A percentile compares a stretch with the other conserved stretches of the same genome.
phyloP scores from a whole-genome alignment of 768 basidiomycete genomes.

The Agaricus sinodeliciosus region DNA sequence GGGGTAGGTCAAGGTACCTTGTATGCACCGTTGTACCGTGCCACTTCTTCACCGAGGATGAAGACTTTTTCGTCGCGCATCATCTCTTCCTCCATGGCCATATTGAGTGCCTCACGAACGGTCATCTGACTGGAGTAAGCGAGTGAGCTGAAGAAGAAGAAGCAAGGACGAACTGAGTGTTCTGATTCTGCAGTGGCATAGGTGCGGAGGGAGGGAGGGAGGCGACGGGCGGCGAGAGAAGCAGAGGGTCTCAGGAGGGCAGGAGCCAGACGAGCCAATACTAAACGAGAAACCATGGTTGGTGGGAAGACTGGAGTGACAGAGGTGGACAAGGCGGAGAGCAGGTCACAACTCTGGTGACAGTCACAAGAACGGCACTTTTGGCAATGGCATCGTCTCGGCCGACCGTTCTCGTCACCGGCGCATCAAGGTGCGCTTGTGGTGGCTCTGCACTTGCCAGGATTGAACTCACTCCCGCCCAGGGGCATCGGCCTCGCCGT shows the following conservation, averaged over 20 bases:
- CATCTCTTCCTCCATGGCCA: conserved; percentile 99
- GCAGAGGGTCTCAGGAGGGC: conserved; percentile 42
- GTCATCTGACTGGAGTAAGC: conserved; percentile 63
- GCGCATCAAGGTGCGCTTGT: conserved; percentile 64
- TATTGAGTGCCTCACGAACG: conserved; percentile 94
- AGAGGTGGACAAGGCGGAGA: conserved; percentile 10
- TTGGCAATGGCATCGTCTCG: conserved; percentile 18
- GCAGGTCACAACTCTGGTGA: too few relatives aligned
- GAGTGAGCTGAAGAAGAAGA: conserved; percentile 12
- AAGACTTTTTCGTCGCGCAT: conserved; percentile 91
- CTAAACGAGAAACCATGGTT: conserved; percentile 56
- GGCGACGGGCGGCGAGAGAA: conserved; percentile 34
- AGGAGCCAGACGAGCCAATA: conserved; percentile 60
- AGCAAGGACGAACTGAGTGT: conserved; percentile 29
- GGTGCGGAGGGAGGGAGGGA: conserved; percentile 38
- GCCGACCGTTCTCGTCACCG: conserved; percentile 74
- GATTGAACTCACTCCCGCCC: conserved; percentile 6
- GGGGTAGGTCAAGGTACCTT: conserved; percentile 47
- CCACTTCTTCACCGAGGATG: conserved; percentile 95
- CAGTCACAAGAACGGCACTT: too few relatives aligned
- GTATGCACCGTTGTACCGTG: conserved; percentile 96
- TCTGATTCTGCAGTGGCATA: conserved; percentile 58
- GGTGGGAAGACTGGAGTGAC: conserved; percentile 14
- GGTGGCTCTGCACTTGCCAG: neutral
- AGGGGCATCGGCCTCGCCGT: conserved; percentile 78